These are phyloP conservation scores for Alternaria incomplexa DNA, from an alignment of 2,329 filamentous ascomycete genomes.

Conservation along the genomic window DNA sequence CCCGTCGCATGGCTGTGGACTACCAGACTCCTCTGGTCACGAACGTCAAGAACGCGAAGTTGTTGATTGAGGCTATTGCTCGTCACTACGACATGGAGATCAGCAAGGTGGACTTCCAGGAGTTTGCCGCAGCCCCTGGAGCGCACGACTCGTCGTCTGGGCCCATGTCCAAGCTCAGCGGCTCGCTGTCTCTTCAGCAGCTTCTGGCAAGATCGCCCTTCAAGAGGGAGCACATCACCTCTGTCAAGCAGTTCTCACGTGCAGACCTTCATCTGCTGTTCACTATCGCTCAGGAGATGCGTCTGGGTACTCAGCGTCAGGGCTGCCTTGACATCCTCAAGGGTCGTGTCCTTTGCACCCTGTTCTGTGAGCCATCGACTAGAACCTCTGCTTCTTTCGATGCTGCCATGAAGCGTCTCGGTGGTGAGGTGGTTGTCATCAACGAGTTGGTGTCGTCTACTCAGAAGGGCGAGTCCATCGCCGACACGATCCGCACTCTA, in stretches of 20 bases:
- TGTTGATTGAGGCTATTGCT: slow-evolving; percentile 91
- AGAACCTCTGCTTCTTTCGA: slow-evolving; percentile 96
- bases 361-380: slow-evolving; percentile 98
- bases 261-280: slow-evolving; percentile 91
- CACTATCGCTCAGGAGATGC: slow-evolving; percentile 97
- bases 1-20: slow-evolving; percentile 96
- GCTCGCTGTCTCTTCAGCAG: slow-evolving; percentile 66
- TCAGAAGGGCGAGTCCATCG: slow-evolving; percentile 91
- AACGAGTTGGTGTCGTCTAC: slow-evolving; percentile 85
- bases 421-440: slow-evolving; percentile 83
- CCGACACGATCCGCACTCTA: slow-evolving; percentile 91
- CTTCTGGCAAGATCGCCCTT: slow-evolving; percentile 82
- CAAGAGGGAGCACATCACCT: slow-evolving; percentile 88
- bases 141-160: slow-evolving; percentile 34
- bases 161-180: slow-evolving; percentile 62
- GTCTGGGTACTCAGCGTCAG: slow-evolving; percentile 88
- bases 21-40: slow-evolving; percentile 97
- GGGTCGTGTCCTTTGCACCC: slow-evolving; percentile 83
- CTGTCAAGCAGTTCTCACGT: slow-evolving; percentile 87
- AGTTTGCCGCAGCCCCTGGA: slow-evolving; percentile 62
- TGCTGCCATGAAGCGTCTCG: slow-evolving; percentile 96
- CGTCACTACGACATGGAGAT: slow-evolving; percentile 87
- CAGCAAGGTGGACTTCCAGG: slow-evolving; percentile 85
- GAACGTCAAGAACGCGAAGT: slow-evolving; percentile 99
- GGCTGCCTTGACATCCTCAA: slow-evolving; percentile 87